These are phyloP conservation scores for Dispira parvispora DNA, from an alignment of 192 early-diverging fungal species.

Conservation along the genomic window DNA sequence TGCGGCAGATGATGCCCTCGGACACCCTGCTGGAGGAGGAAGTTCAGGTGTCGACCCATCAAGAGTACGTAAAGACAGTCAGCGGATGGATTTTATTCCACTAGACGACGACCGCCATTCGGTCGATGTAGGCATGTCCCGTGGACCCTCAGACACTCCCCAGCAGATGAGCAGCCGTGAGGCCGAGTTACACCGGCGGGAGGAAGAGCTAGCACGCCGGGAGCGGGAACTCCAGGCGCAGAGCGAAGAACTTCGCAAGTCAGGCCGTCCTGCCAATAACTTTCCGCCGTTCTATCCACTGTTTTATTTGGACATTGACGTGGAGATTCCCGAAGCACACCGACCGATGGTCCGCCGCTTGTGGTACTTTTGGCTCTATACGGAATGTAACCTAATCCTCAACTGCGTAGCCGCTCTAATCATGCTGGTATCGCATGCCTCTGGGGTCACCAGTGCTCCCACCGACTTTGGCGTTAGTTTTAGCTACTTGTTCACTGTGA, in stretches of 20 bases:
- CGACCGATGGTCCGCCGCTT: constrained; percentile 45
- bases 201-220: constrained; percentile 57
- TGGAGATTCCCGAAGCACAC: constrained; percentile 48
- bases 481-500: constrained; percentile 59
- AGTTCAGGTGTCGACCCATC: constrained; percentile 19
- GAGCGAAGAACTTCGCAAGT: constrained; percentile 33
- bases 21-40: constrained; percentile 13
- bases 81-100: constrained; percentile 18
- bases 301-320: constrained; percentile 63
- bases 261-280: constrained; percentile 49
- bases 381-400: constrained; percentile 46
- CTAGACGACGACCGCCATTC: constrained; percentile 12
- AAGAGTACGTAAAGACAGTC: constrained; percentile 18
- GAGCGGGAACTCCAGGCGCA: constrained; percentile 49
- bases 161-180: constrained; percentile 32
- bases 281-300: constrained; percentile 72
- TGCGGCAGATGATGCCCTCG: constrained; percentile 21
- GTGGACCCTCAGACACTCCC: not conserved
- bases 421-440: constrained; percentile 47
- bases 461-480: constrained; percentile 67
- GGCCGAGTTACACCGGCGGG: constrained; percentile 50
- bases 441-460: constrained; percentile 43
- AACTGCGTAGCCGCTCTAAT: constrained; percentile 67
- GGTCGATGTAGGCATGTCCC: constrained; percentile 3
- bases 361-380: constrained; percentile 58